Conservation (phyloP, 1,284 basidiomycete genomes). For the Irpex lacteus region DNA sequence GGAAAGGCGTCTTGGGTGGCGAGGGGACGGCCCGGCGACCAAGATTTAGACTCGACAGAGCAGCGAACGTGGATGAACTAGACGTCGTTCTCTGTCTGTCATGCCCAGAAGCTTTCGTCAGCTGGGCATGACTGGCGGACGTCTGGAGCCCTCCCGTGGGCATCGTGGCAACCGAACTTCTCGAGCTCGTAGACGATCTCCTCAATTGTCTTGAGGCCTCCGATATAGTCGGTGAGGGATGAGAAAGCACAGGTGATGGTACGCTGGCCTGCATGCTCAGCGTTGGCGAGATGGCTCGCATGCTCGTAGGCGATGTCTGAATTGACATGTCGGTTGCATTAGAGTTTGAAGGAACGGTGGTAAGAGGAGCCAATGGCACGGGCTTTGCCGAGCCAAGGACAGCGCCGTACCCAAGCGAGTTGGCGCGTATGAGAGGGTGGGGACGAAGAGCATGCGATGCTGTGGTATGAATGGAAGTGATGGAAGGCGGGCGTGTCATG, state of each 20-base stretch:
- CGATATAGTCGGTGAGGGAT: constrained; percentile 28
- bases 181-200: constrained; percentile 65
- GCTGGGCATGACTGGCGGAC: constrained; percentile 29
- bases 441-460: constrained; percentile 46
- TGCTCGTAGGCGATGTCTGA: constrained; percentile 31
- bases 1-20: constrained; percentile 42
- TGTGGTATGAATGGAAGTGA: constrained; percentile 47
- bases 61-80: constrained; percentile 61
- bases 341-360: constrained; percentile 48
- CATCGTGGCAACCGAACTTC: constrained; percentile 59
- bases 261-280: constrained; percentile 33
- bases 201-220: constrained; percentile 34
- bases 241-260: constrained; percentile 23
- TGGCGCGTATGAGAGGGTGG: constrained; percentile 72
- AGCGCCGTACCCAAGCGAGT: constrained; percentile 51
- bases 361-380: constrained; percentile 58
- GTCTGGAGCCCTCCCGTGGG: constrained; percentile 34
- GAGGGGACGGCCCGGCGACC: constrained; percentile 42
- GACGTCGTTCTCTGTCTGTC: constrained; percentile 66
- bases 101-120: constrained; percentile 32
- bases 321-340: constrained; percentile 43
- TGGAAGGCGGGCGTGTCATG: constrained; percentile 60
- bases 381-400: constrained; percentile 37
- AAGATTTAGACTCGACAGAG: constrained; percentile 55
- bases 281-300: constrained; percentile 27